phyloP scores from a whole-genome alignment of 305 asterid genomes.

The Fraxinus nigra region DNA sequence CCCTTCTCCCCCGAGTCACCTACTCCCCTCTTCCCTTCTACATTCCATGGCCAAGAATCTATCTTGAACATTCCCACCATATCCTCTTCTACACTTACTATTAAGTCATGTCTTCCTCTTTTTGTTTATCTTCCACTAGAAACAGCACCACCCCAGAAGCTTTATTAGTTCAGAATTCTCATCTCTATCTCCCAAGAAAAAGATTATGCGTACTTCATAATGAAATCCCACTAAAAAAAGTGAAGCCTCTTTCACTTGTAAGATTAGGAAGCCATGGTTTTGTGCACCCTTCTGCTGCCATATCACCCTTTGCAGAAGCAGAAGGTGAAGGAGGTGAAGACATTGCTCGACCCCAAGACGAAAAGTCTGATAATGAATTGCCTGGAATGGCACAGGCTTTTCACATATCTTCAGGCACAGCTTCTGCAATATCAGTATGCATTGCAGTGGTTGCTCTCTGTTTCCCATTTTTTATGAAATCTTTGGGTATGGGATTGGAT shows the following conservation, averaged over 20 bases:
- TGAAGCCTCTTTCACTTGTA: constrained; percentile 39
- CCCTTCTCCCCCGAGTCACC: constrained; percentile 20
- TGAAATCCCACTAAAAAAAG: constrained; percentile 24
- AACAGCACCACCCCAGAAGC: constrained; percentile 40
- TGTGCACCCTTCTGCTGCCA: constrained; percentile 48
- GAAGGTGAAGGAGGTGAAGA: constrained; percentile 34
- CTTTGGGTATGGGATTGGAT: constrained; percentile 55
- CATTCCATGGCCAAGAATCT: constrained; percentile 52
- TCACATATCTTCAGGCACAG: constrained; percentile 63
- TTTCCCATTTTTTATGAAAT: constrained; percentile 69
- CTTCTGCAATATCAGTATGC: constrained; percentile 68
- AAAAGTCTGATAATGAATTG: constrained; percentile 20
- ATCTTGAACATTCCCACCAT: constrained; percentile 34
- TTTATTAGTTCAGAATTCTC: constrained; percentile 30
- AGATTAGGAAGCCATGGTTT: constrained; percentile 29
- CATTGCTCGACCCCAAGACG: constrained; percentile 14
- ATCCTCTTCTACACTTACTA: constrained; percentile 16
- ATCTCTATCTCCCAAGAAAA: constrained; percentile 31
- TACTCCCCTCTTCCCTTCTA: constrained; percentile 19
- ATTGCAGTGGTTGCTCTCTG: constrained; percentile 71
- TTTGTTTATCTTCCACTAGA: constrained; percentile 45
- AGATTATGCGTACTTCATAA: constrained; percentile 22
- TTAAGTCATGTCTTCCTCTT: constrained; percentile 51
- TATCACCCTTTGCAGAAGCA: constrained; percentile 67
- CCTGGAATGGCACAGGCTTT: constrained; percentile 87